A percentile compares a stretch with the other conserved stretches of the same genome.
These are phyloP conservation scores for Cardamine chenopodiifolia DNA, from an alignment of 345 rosid genomes.

Conservation along the genomic window DNA sequence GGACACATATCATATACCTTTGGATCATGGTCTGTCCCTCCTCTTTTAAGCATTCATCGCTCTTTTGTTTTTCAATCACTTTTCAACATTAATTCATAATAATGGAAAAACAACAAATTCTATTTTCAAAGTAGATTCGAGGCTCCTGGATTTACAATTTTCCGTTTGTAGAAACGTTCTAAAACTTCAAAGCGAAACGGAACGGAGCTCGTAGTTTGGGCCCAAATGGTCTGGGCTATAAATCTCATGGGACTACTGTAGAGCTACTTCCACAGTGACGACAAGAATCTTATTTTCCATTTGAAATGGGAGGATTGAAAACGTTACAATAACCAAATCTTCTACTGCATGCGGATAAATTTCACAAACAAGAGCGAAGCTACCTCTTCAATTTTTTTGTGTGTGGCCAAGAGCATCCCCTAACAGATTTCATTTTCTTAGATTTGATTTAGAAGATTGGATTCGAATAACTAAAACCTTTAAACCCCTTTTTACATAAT, in stretches of 20 bases:
- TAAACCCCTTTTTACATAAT: too few species aligned
- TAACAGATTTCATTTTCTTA: background rate
- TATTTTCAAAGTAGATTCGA: conserved; percentile 7
- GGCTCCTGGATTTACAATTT: background rate
- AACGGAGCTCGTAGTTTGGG: conserved; percentile 4
- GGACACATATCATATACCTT: conserved; percentile 66
- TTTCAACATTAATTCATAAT: conserved; percentile 27
- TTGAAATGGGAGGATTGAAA: background rate
- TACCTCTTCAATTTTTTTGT: too few species aligned
- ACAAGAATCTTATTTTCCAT: too few species aligned
- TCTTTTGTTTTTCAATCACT: conserved; percentile 19
- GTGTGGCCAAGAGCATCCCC: too few species aligned
- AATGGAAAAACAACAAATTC: conserved; percentile 17
- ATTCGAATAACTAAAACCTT: background rate
- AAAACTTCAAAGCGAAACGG: background rate
- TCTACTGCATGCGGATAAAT: background rate
- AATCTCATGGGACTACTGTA: background rate
- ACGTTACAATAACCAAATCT: background rate
- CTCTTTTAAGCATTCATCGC: conserved; percentile 29
- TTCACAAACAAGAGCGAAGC: too few species aligned
- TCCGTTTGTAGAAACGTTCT: background rate
- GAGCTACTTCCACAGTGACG: background rate
- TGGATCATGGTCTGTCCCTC: conserved; percentile 63
- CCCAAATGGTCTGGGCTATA: background rate
- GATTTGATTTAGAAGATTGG: background rate